Conservation (phyloP, 345 rosid species). For the Boechera stricta region DNA sequence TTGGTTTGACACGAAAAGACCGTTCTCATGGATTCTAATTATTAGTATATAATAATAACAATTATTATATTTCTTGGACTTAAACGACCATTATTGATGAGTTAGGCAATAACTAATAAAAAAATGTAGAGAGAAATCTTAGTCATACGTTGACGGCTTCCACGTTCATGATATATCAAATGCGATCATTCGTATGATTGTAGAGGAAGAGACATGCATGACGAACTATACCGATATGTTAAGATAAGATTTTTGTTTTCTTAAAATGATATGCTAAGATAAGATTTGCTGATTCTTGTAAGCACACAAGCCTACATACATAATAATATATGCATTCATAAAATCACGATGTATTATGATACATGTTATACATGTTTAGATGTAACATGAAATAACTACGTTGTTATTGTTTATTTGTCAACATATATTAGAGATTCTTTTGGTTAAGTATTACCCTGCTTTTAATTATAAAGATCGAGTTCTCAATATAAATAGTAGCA, state of each 20-base stretch:
- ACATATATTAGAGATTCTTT: background rate
- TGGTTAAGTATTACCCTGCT: background rate
- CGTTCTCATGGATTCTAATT: slow-evolving; percentile 15
- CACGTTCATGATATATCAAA: slow-evolving; percentile 40
- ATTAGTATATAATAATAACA: background rate
- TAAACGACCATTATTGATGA: slow-evolving; percentile 34
- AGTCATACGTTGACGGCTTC: slow-evolving; percentile 39
- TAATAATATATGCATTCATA: slow-evolving; percentile 17
- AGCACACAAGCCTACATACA: slow-evolving; percentile 35
- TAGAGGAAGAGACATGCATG: slow-evolving; percentile 43
- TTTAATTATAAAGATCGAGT: background rate
- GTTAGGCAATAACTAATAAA: background rate
- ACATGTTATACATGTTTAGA: slow-evolving; percentile 19
- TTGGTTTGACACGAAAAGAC: slow-evolving; percentile 43
- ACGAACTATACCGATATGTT: slow-evolving; percentile 25
- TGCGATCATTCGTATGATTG: slow-evolving; percentile 32
- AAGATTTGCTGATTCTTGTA: slow-evolving; percentile 40
- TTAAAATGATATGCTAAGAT: slow-evolving; percentile 18
- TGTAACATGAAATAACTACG: slow-evolving; percentile 12
- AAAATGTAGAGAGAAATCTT: slow-evolving; percentile 20
- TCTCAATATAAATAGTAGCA: background rate
- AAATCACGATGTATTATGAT: slow-evolving; percentile 10
- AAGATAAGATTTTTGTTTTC: slow-evolving; percentile 12
- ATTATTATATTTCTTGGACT: slow-evolving; percentile 21
- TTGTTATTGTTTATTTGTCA: background rate